phyloP scores from a whole-genome alignment of 2,329 filamentous ascomycete genomes.

The Alternaria sp. region DNA sequence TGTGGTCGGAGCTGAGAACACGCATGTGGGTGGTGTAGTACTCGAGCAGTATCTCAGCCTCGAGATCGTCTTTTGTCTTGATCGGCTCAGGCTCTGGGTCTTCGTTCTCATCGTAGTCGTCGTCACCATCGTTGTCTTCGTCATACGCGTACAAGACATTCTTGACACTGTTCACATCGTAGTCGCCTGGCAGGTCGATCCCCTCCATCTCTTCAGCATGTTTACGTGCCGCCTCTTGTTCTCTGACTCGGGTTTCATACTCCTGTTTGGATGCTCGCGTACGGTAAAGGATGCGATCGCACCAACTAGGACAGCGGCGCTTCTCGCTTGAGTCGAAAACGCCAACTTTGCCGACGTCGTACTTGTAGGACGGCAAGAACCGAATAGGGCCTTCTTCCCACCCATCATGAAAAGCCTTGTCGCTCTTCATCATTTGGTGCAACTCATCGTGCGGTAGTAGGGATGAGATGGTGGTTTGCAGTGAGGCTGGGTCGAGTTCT shows the following conservation, averaged over 20 bases:
- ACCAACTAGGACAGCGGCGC: constrained; percentile 91
- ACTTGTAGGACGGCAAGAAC: constrained; percentile 96
- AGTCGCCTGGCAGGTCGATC: constrained; percentile 73
- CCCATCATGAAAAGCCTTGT: constrained; percentile 87
- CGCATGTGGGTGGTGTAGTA: constrained; percentile 88
- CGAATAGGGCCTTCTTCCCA: constrained; percentile 89
- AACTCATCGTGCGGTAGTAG: constrained; percentile 91
- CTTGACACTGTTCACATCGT: constrained; percentile 66
- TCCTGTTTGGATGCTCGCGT: constrained; percentile 73
- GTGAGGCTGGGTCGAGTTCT: constrained; percentile 77
- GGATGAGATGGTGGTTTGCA: constrained; percentile 87
- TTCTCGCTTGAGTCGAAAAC: constrained; percentile 97
- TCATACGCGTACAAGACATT: constrained; percentile 79
- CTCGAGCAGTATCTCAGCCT: constrained; percentile 61
- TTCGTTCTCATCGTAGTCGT: constrained; percentile 42
- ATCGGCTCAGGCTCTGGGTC: constrained; percentile 57
- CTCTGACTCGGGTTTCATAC: constrained; percentile 68
- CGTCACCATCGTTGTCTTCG: constrained; percentile 73
- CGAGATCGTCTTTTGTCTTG: constrained; percentile 64
- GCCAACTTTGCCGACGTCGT: constrained; percentile 90
- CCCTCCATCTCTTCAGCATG: constrained; percentile 89
- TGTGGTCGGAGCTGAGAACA: constrained; percentile 92
- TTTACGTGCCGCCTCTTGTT: constrained; percentile 71
- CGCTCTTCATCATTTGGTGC: constrained; percentile 71
- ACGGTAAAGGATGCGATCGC: constrained; percentile 88